These are phyloP conservation scores for Hygrophoropsis aurantiaca DNA, from an alignment of 768 basidiomycete species.

Conservation along the genomic window DNA sequence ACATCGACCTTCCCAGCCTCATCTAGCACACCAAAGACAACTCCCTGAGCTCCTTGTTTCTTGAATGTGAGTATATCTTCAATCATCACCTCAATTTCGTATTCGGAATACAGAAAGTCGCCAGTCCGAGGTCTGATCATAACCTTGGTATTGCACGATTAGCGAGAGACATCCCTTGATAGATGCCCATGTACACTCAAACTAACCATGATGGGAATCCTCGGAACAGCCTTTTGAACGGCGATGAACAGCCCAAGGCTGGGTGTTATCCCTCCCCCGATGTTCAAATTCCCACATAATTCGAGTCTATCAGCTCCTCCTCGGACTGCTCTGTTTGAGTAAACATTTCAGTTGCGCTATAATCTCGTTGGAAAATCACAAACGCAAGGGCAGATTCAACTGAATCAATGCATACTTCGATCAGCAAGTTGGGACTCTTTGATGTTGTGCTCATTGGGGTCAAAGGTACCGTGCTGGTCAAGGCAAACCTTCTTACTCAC, in stretches of 20 bases:
- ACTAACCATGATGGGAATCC: constrained; percentile 69
- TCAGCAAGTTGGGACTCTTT: constrained; percentile 8
- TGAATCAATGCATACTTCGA: constrained; percentile 80
- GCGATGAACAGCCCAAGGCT: constrained; percentile 68
- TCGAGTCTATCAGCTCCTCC: constrained; percentile 80
- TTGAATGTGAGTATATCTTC: constrained; percentile 70
- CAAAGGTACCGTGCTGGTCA: no score
- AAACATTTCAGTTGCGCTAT: constrained; percentile 1
- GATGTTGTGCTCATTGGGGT: neutral
- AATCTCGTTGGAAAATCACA: constrained; percentile 21
- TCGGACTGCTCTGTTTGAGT: constrained; percentile 53
- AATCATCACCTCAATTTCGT: constrained; percentile 71
- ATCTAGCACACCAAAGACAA: constrained; percentile 67
- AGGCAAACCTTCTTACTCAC: no score
- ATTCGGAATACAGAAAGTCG: constrained; percentile 71
- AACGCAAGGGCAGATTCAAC: constrained; percentile 69
- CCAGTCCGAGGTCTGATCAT: constrained; percentile 83
- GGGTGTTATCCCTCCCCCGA: constrained; percentile 83
- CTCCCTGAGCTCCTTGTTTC: constrained; percentile 53
- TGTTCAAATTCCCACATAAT: constrained; percentile 64
- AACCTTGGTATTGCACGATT: constrained; percentile 38
- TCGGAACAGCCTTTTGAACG: constrained; percentile 48
- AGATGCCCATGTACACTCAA: no score
- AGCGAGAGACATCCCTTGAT: neutral
- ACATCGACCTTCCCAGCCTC: constrained; percentile 60